Percentiles rank a stretch among this genome's conserved stretches.
Evolutionary conservation across 805 yeast genomes (phyloP).

Genomic region (Ogataea polymorpha): DNA sequence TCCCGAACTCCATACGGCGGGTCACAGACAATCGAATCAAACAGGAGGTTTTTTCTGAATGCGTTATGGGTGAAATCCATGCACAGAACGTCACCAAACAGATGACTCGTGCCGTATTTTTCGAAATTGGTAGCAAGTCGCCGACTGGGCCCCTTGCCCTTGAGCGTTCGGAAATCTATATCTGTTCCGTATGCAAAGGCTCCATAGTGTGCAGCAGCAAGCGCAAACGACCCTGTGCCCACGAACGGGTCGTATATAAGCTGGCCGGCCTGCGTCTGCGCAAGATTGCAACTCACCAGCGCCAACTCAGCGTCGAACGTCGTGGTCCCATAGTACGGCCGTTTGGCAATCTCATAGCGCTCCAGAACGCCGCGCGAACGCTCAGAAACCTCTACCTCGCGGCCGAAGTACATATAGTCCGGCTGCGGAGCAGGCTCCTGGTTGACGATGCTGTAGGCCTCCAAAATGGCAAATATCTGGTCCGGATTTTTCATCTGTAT

Average conservation of each 20-base stretch:
- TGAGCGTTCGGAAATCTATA: conserved; percentile 76
- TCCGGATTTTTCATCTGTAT: conserved; percentile 78
- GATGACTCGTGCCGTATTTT: conserved; percentile 59
- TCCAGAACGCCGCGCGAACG: conserved; percentile 66
- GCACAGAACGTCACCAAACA: conserved; percentile 72
- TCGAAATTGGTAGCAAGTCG: conserved; percentile 58
- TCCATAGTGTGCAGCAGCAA: conserved; percentile 84
- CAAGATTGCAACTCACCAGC: conserved; percentile 82
- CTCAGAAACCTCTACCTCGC: conserved; percentile 61
- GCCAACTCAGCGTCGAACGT: conserved; percentile 95
- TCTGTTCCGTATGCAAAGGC: conserved; percentile 84
- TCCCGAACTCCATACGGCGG: conserved; percentile 98
- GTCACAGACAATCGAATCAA: conserved; percentile 88
- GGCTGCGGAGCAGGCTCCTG: conserved; percentile 46
- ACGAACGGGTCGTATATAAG: conserved; percentile 91
- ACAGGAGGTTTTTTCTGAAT: conserved; percentile 53
- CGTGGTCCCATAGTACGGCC: conserved; percentile 92
- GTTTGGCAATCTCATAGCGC: conserved; percentile 70
- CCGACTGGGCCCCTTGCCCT: conserved; percentile 55
- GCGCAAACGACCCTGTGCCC: conserved; percentile 93
- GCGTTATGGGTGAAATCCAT: conserved; percentile 96
- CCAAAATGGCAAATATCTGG: conserved; percentile 65
- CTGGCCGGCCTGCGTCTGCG: conserved; percentile 62
- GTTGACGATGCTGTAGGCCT: conserved; percentile 51
- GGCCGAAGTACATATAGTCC: conserved; percentile 65